phyloP scores from a whole-genome alignment of 441 rosid species.

The Brassica balearica region DNA sequence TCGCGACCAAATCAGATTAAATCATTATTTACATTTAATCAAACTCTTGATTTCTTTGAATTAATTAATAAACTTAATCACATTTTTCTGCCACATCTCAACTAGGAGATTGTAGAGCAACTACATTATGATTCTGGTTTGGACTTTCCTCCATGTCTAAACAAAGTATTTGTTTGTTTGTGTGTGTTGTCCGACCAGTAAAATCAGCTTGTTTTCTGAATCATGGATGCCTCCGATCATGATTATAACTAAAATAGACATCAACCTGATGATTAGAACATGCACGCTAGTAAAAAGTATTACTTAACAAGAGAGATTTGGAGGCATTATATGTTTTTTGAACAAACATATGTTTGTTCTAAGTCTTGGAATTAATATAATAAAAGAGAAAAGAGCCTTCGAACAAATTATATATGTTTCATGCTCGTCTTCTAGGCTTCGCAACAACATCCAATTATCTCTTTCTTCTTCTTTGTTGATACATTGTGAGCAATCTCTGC shows the following conservation, averaged over 20 bases:
- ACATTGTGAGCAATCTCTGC: background rate
- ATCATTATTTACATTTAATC: background rate
- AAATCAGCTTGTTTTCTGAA: background rate
- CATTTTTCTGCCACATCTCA: background rate
- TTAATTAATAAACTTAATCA: background rate
- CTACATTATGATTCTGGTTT: conserved; percentile 17
- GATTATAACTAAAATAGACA: background rate
- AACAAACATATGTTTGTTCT: background rate
- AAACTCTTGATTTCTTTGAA: background rate
- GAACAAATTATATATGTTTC: background rate
- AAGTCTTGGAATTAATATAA: background rate
- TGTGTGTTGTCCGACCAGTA: background rate
- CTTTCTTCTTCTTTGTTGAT: background rate
- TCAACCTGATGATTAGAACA: background rate
- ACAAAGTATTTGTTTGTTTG: background rate
- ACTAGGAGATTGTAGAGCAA: conserved; percentile 7
- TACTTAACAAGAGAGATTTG: background rate
- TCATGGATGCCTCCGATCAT: background rate
- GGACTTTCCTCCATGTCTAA: background rate
- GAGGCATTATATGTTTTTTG: background rate
- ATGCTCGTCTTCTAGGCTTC: background rate
- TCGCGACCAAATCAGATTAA: conserved; percentile 2
- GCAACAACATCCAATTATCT: background rate
- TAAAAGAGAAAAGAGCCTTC: background rate
- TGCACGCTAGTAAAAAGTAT: background rate